Percentiles rank a stretch among this genome's conserved stretches.
These are phyloP conservation scores for Euphorbia schlechtendalii DNA, from an alignment of 441 rosid genomes.

Conservation along the genomic window DNA sequence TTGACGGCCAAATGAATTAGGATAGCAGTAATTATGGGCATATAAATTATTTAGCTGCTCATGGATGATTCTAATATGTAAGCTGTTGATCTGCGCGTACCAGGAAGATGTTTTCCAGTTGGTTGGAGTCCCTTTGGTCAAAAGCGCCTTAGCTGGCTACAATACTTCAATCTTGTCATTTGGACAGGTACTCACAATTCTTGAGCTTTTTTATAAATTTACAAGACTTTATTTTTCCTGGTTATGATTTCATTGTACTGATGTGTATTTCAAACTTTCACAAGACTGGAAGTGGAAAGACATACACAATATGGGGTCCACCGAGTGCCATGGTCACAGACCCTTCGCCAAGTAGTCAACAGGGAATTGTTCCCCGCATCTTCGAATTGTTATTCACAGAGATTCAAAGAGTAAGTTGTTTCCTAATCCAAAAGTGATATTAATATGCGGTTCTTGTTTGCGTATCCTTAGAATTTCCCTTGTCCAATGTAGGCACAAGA, in stretches of 20 bases:
- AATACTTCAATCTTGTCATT: slow-evolving; percentile 72
- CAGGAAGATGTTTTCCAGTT: slow-evolving; percentile 69
- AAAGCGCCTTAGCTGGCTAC: slow-evolving; percentile 76
- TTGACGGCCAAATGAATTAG: neutral
- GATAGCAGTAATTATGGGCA: neutral
- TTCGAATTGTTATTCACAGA: slow-evolving; percentile 74
- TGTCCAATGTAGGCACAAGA: slow-evolving; percentile 50
- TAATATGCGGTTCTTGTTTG: slow-evolving; percentile 3
- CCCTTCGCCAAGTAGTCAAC: slow-evolving; percentile 60
- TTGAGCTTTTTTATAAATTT: neutral
- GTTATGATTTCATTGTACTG: neutral
- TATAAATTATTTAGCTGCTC: neutral
- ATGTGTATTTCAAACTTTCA: slow-evolving; percentile 15
- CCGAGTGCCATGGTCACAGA: slow-evolving; percentile 89
- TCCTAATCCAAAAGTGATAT: neutral
- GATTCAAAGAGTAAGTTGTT: slow-evolving; percentile 54
- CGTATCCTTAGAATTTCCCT: neutral
- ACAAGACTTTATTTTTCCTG: neutral
- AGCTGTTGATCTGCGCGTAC: slow-evolving; percentile 18
- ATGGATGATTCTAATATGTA: neutral
- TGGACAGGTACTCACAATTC: slow-evolving; percentile 58
- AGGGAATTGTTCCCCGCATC: slow-evolving; percentile 82
- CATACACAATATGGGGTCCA: slow-evolving; percentile 94
- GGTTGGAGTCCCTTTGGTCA: slow-evolving; percentile 74
- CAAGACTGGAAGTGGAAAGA: slow-evolving; percentile 93